Conservation (phyloP, 2,329 filamentous ascomycete genomes). For the Xylariaceae sp. region DNA sequence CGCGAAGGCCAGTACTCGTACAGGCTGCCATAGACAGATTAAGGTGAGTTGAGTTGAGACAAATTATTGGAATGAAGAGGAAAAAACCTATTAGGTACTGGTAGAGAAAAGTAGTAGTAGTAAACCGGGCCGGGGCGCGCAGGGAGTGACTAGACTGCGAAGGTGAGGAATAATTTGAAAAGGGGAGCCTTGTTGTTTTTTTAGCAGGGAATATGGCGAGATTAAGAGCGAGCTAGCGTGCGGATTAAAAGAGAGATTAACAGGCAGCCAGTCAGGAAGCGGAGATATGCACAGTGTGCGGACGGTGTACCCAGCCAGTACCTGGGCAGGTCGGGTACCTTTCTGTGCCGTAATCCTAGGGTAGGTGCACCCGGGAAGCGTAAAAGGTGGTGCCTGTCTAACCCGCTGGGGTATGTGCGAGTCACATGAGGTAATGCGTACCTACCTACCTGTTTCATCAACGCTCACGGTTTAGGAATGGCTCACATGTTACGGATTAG, state of each 20-base stretch:
- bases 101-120: conserved; percentile 19
- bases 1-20: conserved; percentile 9
- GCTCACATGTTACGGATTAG: no score
- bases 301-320: background rate
- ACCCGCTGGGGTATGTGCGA: no score
- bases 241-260: conserved; percentile 19
- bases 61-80: conserved; percentile 18
- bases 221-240: conserved; percentile 25
- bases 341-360: no score
- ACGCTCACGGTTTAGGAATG: no score
- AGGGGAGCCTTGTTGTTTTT: conserved; percentile 33
- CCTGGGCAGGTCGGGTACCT: background rate
- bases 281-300: conserved; percentile 12
- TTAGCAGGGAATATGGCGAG: conserved; percentile 21
- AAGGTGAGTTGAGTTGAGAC: conserved; percentile 6
- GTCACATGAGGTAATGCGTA: no score
- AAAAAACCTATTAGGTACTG: conserved; percentile 17
- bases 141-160: conserved; percentile 21
- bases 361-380: no score
- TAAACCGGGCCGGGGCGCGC: conserved; percentile 16
- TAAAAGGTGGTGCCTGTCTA: no score
- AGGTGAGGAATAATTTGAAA: conserved; percentile 31
- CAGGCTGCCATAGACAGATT: conserved; percentile 18
- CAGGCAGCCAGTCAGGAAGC: conserved; percentile 23
- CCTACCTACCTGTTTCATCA: no score